phyloP scores from a whole-genome alignment of 1,139 yeast species.

The Hyphopichia buzzinii region DNA sequence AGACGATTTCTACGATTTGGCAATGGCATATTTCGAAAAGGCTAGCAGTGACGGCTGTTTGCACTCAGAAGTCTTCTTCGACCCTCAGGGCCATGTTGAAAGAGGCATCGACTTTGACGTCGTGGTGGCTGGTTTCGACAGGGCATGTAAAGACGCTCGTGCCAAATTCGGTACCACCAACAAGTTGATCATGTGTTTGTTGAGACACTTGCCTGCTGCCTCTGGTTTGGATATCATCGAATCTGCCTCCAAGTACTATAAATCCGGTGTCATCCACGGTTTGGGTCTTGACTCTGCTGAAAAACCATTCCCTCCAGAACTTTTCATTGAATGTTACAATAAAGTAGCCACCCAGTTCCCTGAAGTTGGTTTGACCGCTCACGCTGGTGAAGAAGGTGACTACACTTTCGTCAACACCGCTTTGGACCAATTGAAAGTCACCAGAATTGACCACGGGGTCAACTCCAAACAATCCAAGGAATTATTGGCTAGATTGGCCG shows the following conservation, averaged over 20 bases:
- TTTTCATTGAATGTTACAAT: conserved; percentile 61
- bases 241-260: conserved; percentile 48
- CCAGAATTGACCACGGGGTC: conserved; percentile 79
- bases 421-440: conserved; percentile 55
- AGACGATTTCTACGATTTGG: conserved; percentile 67
- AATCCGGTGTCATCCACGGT: conserved; percentile 61
- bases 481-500: conserved; percentile 55
- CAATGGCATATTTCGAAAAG: conserved; percentile 66
- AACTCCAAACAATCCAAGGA: conserved; percentile 54
- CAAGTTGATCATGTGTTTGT: conserved; percentile 73
- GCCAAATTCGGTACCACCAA: conserved; percentile 58
- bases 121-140: conserved; percentile 62
- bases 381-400: conserved; percentile 87
- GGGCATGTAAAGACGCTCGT: conserved; percentile 62
- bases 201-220: conserved; percentile 66
- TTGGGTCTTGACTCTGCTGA: conserved; percentile 78
- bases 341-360: conserved; percentile 46
- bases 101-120: conserved; percentile 58
- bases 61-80: conserved; percentile 75
- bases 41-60: conserved; percentile 60
- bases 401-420: conserved; percentile 58
- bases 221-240: conserved; percentile 58
- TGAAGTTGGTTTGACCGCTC: conserved; percentile 66
- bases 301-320: conserved; percentile 68
- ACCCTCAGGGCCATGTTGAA: conserved; percentile 79